These are phyloP conservation scores for Aspergillus asperescens DNA, from an alignment of 495 filamentous ascomycete species.

Conservation along the genomic window DNA sequence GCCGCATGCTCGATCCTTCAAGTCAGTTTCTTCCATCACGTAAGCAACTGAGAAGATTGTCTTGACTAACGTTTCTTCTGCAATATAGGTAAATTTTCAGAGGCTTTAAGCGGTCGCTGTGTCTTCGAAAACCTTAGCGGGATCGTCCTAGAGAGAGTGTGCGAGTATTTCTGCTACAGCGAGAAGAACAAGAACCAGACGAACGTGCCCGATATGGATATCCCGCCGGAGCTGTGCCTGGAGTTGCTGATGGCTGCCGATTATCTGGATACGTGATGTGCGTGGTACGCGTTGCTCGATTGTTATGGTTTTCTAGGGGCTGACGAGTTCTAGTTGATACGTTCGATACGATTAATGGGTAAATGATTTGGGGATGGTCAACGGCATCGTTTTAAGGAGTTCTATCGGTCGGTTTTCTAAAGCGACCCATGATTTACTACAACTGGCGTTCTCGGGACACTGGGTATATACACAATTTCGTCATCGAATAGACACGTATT, in stretches of 20 bases:
- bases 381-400: not conserved
- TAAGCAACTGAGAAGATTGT: no score
- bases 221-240: constrained; percentile 68
- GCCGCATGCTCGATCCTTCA: constrained; percentile 74
- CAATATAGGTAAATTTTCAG: constrained; percentile 59
- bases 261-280: constrained; percentile 54
- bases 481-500: constrained; percentile 1
- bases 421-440: not conserved
- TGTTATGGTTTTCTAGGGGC: not conserved
- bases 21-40: constrained; percentile 54
- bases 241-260: constrained; percentile 80
- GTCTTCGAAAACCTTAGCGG: constrained; percentile 72
- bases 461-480: not conserved
- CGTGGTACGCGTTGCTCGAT: not conserved
- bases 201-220: constrained; percentile 88
- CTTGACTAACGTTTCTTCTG: not conserved
- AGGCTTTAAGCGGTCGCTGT: constrained; percentile 62
- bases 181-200: constrained; percentile 69
- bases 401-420: not conserved
- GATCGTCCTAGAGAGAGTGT: constrained; percentile 80
- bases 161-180: constrained; percentile 87
- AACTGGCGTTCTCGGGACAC: not conserved
- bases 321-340: not conserved
- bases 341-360: not conserved
- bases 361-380: not conserved